A percentile compares a stretch with the other conserved stretches of the same genome.
These are phyloP conservation scores for Amborella trichopoda DNA, from an alignment of 164 flowering plant species.

Conservation along the genomic window DNA sequence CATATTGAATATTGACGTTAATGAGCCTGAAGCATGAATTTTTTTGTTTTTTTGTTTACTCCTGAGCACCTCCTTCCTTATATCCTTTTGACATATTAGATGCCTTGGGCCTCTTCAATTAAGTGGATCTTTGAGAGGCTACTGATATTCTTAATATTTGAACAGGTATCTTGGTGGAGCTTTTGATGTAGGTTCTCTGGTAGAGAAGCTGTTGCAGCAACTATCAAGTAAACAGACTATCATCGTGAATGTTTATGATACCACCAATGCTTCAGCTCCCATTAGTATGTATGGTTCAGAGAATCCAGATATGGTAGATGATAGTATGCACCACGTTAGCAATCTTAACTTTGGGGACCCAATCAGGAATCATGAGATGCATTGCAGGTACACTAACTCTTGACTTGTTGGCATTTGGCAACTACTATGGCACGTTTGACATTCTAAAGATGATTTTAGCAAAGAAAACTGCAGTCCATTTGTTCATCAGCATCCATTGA, in stretches of 20 bases:
- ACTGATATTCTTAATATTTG: background rate
- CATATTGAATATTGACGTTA: no score
- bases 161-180: conserved; percentile 89
- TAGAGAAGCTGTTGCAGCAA: conserved; percentile 88
- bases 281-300: conserved; percentile 88
- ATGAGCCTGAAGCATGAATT: no score
- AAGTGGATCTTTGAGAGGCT: background rate
- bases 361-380: conserved; percentile 90
- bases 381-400: conserved; percentile 52
- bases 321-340: conserved; percentile 44
- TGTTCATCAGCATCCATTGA: no score
- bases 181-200: conserved; percentile 81
- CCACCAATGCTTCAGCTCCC: conserved; percentile 53
- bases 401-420: no score
- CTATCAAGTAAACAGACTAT: conserved; percentile 92
- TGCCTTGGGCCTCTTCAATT: background rate
- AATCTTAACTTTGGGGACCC: conserved; percentile 87
- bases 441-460: no score
- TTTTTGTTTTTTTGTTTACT: no score
- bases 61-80: no score
- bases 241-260: conserved; percentile 82
- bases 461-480: no score
- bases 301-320: conserved; percentile 22
- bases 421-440: no score
- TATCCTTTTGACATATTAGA: background rate